Base-by-base conservation (phyloP, 2,329 filamentous ascomycete species). In the Monilinia polystroma region DNA sequence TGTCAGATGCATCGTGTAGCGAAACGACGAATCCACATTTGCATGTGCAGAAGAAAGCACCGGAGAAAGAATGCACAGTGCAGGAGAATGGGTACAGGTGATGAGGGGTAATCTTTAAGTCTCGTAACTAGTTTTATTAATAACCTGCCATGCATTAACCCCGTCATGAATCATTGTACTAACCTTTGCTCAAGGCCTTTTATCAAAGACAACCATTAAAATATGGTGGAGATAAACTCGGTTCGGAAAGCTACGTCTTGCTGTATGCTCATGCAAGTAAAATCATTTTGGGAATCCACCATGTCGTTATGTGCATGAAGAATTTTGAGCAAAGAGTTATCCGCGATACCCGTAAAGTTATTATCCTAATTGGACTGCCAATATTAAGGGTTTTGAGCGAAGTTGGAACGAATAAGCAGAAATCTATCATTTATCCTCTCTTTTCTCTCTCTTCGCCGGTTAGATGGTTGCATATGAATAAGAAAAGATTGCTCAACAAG, bases 281-380 rank as follows among this genome's bases (percentile, higher is more conserved):
- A 60, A 66, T 59, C 55, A 66, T 8, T 66, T 53, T 35, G 47
- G 63, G 63, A 66, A 66, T 45, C 53, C 53, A 32, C 63, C 63
- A 60, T 66, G 63, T 60, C 63, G 45, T 60, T 66, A 45, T 45
- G 35, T 65, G 63, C 63, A 53, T 65, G n/a, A 41, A 53, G 54
- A 52, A 60, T 43, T 41, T 20, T 43, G 35, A 53, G 26, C 45
- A 49, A 43, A 52, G 26, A 23, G 38, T 47, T 60, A 60, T 60
- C 63, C 63, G 63, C 63, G 47, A 35, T 45, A 60, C 45, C 55
- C 63, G 63, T 23, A 41, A 38, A 35, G 32, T 53, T 45, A 41
- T 51, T 53, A 51, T 51, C 55, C 47, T 60, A 23, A 45, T 53
- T 66, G 63, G 55, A 43, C 23, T 41, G 23, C 47, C 63, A 43